These are phyloP conservation scores for Apiospora koreana DNA, from an alignment of 2,329 filamentous ascomycete species.

Conservation along the genomic window DNA sequence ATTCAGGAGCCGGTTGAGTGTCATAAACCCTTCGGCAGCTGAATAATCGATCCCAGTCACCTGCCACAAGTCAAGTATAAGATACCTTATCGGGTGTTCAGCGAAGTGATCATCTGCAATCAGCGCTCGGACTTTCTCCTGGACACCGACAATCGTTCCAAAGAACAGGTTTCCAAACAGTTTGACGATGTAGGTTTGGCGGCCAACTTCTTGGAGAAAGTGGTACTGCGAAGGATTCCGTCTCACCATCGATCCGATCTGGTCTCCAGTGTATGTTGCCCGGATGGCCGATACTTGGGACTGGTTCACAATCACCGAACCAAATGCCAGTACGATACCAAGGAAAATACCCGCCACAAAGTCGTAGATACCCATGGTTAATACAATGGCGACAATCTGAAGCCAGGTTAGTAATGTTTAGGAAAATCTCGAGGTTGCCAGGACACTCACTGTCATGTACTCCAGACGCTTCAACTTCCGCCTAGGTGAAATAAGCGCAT, in stretches of 20 bases:
- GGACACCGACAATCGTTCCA: slow-evolving; percentile 93
- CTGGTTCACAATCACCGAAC: slow-evolving; percentile 88
- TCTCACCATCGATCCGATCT: slow-evolving; percentile 88
- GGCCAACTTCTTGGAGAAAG: slow-evolving; percentile 82
- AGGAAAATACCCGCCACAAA: slow-evolving; percentile 94
- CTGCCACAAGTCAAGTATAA: slow-evolving; percentile 85
- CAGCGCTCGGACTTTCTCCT: slow-evolving; percentile 79
- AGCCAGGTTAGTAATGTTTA: slow-evolving; percentile 23
- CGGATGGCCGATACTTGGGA: slow-evolving; percentile 87
- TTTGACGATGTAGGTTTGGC: slow-evolving; percentile 89
- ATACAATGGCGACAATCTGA: slow-evolving; percentile 78
- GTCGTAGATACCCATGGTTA: slow-evolving; percentile 96
- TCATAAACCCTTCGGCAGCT: slow-evolving; percentile 90
- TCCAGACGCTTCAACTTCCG: slow-evolving; percentile 86
- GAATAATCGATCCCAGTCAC: slow-evolving; percentile 96
- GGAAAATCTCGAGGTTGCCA: background rate
- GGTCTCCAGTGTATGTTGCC: slow-evolving; percentile 84
- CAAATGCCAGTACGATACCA: slow-evolving; percentile 87
- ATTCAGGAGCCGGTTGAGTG: slow-evolving; percentile 81
- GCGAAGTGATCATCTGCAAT: slow-evolving; percentile 82
- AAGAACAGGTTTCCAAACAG: slow-evolving; percentile 97
- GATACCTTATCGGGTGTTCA: slow-evolving; percentile 78
- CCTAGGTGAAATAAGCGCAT: slow-evolving; percentile 86
- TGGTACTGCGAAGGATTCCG: slow-evolving; percentile 86
- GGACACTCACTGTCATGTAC: slow-evolving; percentile 72